A percentile compares a stretch with the other conserved stretches of the same genome.
These are phyloP conservation scores for Grammothele lineata DNA, from an alignment of 768 basidiomycete species.

Conservation along the genomic window DNA sequence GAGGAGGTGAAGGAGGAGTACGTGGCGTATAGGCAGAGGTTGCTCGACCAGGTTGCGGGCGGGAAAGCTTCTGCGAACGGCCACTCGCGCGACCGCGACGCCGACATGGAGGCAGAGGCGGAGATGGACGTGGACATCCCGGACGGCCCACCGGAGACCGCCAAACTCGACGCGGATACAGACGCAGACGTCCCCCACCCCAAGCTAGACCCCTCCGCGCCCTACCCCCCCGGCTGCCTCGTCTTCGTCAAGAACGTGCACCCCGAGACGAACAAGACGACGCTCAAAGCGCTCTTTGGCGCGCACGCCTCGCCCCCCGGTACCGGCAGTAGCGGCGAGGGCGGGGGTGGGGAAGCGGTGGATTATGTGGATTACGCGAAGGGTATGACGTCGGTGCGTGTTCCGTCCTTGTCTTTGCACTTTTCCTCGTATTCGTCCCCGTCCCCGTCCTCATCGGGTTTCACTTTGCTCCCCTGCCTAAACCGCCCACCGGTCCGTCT, in stretches of 20 bases:
- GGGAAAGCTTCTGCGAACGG: neutral
- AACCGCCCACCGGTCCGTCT: too few relatives aligned
- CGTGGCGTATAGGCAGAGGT: constrained; percentile 49
- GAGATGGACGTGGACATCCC: too few relatives aligned
- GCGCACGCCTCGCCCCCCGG: constrained; percentile 30
- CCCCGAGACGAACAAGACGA: constrained; percentile 77
- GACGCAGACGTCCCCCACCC: neutral
- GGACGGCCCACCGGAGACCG: too few relatives aligned
- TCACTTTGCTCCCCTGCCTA: too few relatives aligned
- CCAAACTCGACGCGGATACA: neutral
- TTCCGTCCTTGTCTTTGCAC: neutral
- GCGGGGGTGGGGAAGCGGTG: constrained; percentile 32
- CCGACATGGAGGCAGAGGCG: neutral
- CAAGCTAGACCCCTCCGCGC: constrained; percentile 24
- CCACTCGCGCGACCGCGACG: neutral
- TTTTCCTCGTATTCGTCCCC: too few relatives aligned
- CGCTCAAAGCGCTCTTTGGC: constrained; percentile 56
- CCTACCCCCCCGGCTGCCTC: constrained; percentile 63
- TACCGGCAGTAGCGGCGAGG: neutral
- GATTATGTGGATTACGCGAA: constrained; percentile 82
- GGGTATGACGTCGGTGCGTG: constrained; percentile 65
- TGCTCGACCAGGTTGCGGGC: constrained; percentile 44
- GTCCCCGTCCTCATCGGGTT: too few relatives aligned
- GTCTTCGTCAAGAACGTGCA: constrained; percentile 70
- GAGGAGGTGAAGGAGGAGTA: constrained; percentile 65